These are phyloP conservation scores for Rhodotorula toruloides DNA, from an alignment of 768 basidiomycete species.

Conservation along the genomic window DNA sequence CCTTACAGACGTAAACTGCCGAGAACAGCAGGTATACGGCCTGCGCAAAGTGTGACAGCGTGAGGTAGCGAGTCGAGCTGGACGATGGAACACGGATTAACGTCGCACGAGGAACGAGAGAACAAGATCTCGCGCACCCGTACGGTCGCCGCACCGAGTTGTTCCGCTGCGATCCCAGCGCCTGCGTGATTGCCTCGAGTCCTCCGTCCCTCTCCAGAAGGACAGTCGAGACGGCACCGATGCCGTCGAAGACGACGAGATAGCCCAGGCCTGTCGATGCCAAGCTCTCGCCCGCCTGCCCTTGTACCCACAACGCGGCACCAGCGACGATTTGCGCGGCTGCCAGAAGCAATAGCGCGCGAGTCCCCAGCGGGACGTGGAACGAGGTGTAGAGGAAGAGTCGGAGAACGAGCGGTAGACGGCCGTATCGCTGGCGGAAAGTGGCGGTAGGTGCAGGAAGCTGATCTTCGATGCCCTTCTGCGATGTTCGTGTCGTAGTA, in stretches of 20 bases:
- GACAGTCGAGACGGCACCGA: slow-evolving; percentile 17
- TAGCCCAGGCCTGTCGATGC: slow-evolving; percentile 88
- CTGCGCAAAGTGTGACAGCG: slow-evolving; percentile 63
- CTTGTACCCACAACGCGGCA: slow-evolving; percentile 69
- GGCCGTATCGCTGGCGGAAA: slow-evolving; percentile 27
- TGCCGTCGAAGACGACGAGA: slow-evolving; percentile 84
- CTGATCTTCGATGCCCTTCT: not conserved
- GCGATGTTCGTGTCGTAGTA: slow-evolving; percentile 5
- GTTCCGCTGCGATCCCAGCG: slow-evolving; percentile 46
- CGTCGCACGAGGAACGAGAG: slow-evolving; percentile 5
- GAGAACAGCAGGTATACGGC: slow-evolving; percentile 90
- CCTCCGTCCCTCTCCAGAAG: slow-evolving; percentile 28
- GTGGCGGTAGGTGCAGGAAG: slow-evolving; percentile 30
- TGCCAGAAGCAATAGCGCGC: slow-evolving; percentile 13
- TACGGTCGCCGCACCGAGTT: slow-evolving; percentile 51
- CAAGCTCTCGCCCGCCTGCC: slow-evolving; percentile 81
- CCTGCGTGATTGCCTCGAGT: slow-evolving; percentile 47
- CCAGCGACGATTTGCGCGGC: slow-evolving; percentile 49
- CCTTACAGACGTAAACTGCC: slow-evolving; percentile 92
- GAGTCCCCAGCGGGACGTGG: slow-evolving; percentile 23
- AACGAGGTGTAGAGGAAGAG: slow-evolving; percentile 22
- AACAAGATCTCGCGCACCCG: slow-evolving; percentile 56
- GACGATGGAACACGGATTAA: not conserved
- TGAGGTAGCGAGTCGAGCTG: slow-evolving; percentile 41
- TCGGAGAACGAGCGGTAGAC: slow-evolving; percentile 28